Conservation (phyloP, 768 basidiomycete species). For the Hericium rajendrae region DNA sequence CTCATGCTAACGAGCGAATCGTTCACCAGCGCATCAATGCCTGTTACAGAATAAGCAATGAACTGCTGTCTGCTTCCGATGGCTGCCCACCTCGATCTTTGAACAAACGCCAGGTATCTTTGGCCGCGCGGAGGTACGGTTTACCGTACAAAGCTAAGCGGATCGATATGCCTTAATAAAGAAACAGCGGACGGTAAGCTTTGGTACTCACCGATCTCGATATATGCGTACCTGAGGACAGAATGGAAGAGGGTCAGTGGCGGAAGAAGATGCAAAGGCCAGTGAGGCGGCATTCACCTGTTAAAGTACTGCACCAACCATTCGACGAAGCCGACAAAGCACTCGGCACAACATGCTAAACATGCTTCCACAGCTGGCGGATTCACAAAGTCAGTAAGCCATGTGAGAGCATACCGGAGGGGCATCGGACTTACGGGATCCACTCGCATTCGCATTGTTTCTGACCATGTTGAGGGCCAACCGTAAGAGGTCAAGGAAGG, state of each 20-base stretch:
- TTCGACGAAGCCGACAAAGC: constrained; percentile 67
- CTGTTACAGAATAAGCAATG: constrained; percentile 11
- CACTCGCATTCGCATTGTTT: constrained; percentile 51
- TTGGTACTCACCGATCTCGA: constrained; percentile 55
- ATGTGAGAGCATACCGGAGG: neutral
- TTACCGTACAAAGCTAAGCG: constrained; percentile 71
- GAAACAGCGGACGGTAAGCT: neutral
- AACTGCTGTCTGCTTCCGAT: neutral
- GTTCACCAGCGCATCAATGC: constrained; percentile 72
- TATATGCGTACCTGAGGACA: constrained; percentile 56
- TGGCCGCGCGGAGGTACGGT: constrained; percentile 69
- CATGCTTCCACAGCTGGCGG: constrained; percentile 56
- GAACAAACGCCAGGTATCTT: constrained; percentile 75
- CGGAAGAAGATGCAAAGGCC: neutral
- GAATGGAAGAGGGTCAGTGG: neutral
- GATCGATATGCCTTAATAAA: neutral
- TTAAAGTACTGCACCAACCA: constrained; percentile 72
- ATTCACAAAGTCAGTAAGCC: neutral
- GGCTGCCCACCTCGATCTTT: constrained; percentile 47
- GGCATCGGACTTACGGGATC: constrained; percentile 42
- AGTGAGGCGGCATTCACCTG: constrained; percentile 29
- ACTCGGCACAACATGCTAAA: constrained; percentile 70
- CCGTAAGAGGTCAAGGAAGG: constrained; percentile 60
- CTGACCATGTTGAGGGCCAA: constrained; percentile 49
- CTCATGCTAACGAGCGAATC: constrained; percentile 76